Conservation (phyloP, 176 grass and related monocot species). For the Juncus effusus region DNA sequence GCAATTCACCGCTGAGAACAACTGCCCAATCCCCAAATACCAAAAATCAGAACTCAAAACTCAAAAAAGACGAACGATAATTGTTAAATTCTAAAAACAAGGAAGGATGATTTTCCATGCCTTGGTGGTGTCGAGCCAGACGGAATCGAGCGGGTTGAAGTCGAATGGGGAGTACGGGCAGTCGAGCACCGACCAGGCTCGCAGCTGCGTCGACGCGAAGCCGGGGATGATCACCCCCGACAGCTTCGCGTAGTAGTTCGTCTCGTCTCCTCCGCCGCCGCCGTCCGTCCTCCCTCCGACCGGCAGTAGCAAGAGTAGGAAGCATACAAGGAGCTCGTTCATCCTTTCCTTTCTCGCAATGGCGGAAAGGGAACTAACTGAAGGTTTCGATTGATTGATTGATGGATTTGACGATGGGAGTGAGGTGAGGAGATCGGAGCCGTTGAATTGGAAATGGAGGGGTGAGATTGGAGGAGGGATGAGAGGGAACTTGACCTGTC, state of each 20-base stretch:
- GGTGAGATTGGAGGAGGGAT: background rate
- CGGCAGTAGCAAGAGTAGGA: conserved; percentile 8
- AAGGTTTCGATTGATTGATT: background rate
- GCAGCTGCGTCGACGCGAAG: conserved; percentile 91
- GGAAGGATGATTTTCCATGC: too few relatives aligned
- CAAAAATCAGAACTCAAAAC: conserved; percentile 26
- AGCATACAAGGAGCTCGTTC: background rate
- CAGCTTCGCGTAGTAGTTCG: conserved; percentile 65
- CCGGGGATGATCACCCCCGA: conserved; percentile 97
- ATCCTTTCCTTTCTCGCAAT: conserved; percentile 15
- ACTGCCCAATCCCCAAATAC: conserved; percentile 33
- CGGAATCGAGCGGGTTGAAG: conserved; percentile 91
- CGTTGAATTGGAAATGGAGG: conserved; percentile 18
- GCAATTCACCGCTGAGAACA: conserved; percentile 91
- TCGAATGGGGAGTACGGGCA: conserved; percentile 95
- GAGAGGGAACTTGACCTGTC: conserved; percentile 2
- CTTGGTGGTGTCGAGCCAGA: conserved; percentile 90
- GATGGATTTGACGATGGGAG: background rate
- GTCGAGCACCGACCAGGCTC: conserved; percentile 95
- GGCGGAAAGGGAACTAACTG: background rate
- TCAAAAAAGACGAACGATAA: background rate
- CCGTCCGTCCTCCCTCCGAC: background rate
- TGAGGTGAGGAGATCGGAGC: background rate
- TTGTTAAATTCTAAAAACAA: too few relatives aligned
- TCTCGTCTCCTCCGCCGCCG: conserved; percentile 36